A percentile compares a stretch with the other conserved stretches of the same genome.
Evolutionary conservation across 78 protist genomes (phyloP).

Genomic region (Polysphondylium violaceum): DNA sequence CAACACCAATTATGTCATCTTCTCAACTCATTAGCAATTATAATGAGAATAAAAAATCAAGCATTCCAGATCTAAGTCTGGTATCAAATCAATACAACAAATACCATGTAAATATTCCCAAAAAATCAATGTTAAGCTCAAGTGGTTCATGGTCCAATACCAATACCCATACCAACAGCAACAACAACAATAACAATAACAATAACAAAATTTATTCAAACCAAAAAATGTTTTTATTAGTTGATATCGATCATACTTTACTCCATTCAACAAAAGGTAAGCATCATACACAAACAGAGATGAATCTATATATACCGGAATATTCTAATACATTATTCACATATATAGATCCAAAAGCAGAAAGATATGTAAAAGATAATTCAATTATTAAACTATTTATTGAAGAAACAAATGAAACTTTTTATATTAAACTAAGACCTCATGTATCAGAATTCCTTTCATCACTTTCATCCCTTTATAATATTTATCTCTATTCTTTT

Average conservation of each 20-base stretch:
- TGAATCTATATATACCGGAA: too few relatives aligned
- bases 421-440: slow-evolving; percentile 61
- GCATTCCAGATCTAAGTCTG: too few relatives aligned
- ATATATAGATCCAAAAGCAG: background rate
- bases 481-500: slow-evolving; percentile 45
- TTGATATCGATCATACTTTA: slow-evolving; percentile 65
- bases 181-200: slow-evolving; percentile 38
- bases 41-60: background rate
- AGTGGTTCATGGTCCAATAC: too few relatives aligned
- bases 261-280: slow-evolving; percentile 44
- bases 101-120: too few relatives aligned
- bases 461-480: slow-evolving; percentile 14
- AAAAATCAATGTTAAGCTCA: too few relatives aligned
- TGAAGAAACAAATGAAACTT: slow-evolving; percentile 11
- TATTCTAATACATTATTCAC: too few relatives aligned
- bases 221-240: slow-evolving; percentile 48
- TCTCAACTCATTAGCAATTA: background rate
- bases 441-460: slow-evolving; percentile 21
- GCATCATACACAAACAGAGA: background rate
- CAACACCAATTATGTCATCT: background rate
- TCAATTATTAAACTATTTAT: slow-evolving; percentile 2
- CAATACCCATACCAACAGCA: slow-evolving; percentile 4
- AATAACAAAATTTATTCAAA: slow-evolving; percentile 3
- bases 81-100: too few relatives aligned
- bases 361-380: slow-evolving; percentile 3